Percentiles rank a stretch among this genome's conserved stretches.
phyloP scores from a whole-genome alignment of 1,284 basidiomycete genomes.

The Inonotus obliquus region DNA sequence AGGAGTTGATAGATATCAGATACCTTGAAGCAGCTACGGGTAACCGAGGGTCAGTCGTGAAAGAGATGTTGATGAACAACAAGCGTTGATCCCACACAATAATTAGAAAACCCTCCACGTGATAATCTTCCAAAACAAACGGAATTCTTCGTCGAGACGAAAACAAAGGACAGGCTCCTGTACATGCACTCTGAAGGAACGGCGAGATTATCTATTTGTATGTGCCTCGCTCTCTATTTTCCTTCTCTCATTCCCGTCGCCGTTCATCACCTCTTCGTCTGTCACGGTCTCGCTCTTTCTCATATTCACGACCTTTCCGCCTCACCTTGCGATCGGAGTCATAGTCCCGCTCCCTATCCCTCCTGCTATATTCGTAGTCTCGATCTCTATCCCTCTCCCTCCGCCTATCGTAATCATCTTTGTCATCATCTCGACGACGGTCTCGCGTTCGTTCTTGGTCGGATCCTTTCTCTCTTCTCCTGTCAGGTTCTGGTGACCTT shows the following conservation, averaged over 20 bases:
- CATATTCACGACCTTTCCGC: neutral
- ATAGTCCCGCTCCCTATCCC: conserved; percentile 21
- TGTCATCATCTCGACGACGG: conserved; percentile 27
- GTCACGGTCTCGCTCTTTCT: conserved; percentile 1
- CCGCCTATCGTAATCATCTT: conserved; percentile 27
- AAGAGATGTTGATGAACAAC: neutral
- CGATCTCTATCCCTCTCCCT: conserved; percentile 25
- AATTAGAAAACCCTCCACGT: too few relatives aligned
- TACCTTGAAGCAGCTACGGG: neutral
- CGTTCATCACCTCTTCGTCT: neutral
- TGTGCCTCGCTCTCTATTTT: conserved; percentile 3
- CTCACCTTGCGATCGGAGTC: conserved; percentile 3
- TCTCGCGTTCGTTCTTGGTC: conserved; percentile 15
- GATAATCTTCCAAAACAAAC: too few relatives aligned
- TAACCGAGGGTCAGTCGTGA: too few relatives aligned
- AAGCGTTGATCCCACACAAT: too few relatives aligned
- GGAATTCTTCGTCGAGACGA: too few relatives aligned
- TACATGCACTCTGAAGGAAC: neutral
- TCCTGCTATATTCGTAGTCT: conserved; percentile 23
- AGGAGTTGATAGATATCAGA: neutral
- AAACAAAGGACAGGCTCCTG: neutral
- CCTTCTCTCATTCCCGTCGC: conserved; percentile 1
- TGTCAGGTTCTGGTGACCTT: conserved; percentile 23
- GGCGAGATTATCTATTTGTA: neutral
- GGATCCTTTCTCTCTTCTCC: conserved; percentile 20